Conservation (phyloP, 805 yeast genomes). For the Metschnikowia borealis region DNA sequence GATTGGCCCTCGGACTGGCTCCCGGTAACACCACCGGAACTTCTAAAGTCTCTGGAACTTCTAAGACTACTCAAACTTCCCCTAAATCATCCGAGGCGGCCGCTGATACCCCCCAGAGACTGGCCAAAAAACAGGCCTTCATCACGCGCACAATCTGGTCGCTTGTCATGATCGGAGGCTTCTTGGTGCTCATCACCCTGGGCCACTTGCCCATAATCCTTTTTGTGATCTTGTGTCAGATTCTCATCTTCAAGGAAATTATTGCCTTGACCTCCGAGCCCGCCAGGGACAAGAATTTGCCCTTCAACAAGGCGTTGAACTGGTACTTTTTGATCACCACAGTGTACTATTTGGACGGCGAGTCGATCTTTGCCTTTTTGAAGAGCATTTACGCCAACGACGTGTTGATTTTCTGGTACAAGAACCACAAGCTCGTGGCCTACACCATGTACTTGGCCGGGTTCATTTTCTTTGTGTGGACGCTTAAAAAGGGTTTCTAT, state of each 20-base stretch:
- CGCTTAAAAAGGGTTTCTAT: slow-evolving; percentile 83
- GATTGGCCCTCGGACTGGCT: too few species aligned
- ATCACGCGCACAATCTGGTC: slow-evolving; percentile 91
- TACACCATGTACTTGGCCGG: slow-evolving; percentile 84
- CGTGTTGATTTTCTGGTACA: slow-evolving; percentile 53
- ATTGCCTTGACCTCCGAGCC: slow-evolving; percentile 83
- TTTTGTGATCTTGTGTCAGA: slow-evolving; percentile 68
- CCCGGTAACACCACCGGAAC: too few species aligned
- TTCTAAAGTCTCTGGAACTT: too few species aligned
- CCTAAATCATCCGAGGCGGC: not conserved
- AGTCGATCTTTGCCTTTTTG: slow-evolving; percentile 69
- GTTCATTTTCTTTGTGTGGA: slow-evolving; percentile 83
- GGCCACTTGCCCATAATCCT: slow-evolving; percentile 83
- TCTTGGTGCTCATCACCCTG: slow-evolving; percentile 53
- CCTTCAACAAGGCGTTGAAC: slow-evolving; percentile 76
- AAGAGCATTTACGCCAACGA: slow-evolving; percentile 47
- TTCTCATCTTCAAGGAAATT: slow-evolving; percentile 85
- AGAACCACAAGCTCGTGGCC: slow-evolving; percentile 79
- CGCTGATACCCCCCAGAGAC: slow-evolving; percentile 1
- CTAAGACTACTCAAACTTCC: too few species aligned
- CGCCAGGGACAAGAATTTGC: slow-evolving; percentile 75
- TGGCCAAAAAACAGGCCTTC: slow-evolving; percentile 74
- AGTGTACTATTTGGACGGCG: slow-evolving; percentile 85
- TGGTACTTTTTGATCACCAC: slow-evolving; percentile 93
- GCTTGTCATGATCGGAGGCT: slow-evolving; percentile 81